phyloP scores from a whole-genome alignment of 2,329 filamentous ascomycete species.

The Zarea fungicola region DNA sequence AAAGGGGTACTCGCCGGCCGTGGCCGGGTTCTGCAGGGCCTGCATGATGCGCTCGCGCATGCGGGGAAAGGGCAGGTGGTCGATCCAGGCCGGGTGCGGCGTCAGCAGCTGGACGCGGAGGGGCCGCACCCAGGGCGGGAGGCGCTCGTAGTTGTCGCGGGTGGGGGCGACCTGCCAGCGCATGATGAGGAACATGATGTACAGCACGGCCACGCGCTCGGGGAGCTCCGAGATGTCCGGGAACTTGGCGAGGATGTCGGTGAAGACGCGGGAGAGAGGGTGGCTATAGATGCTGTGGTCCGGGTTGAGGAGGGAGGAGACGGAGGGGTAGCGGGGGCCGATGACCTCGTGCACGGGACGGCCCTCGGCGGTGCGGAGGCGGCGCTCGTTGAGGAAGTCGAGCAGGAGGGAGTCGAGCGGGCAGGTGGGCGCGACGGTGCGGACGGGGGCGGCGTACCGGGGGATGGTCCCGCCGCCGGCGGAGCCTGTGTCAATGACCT shows the following conservation, averaged over 20 bases:
- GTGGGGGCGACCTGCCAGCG: constrained; percentile 80
- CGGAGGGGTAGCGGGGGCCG: constrained; percentile 73
- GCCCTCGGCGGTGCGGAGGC: constrained; percentile 60
- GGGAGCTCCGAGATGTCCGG: constrained; percentile 73
- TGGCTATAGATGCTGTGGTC: constrained; percentile 58
- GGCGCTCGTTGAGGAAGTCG: constrained; percentile 68
- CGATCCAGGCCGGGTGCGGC: constrained; percentile 75
- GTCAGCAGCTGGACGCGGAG: constrained; percentile 59
- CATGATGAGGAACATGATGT: constrained; percentile 83
- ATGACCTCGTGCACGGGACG: constrained; percentile 60
- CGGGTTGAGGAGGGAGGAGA: constrained; percentile 73
- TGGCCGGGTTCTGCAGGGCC: constrained; percentile 34
- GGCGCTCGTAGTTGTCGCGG: constrained; percentile 68
- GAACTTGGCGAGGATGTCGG: constrained; percentile 79
- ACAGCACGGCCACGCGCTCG: constrained; percentile 76
- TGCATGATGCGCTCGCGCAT: constrained; percentile 65
- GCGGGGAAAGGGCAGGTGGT: constrained; percentile 72
- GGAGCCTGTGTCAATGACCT: constrained; percentile 5
- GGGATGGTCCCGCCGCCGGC: constrained; percentile 4
- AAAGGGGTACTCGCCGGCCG: constrained; percentile 52
- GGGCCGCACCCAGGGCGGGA: constrained; percentile 70
- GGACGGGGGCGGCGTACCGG: constrained; percentile 35
- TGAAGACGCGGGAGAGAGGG: constrained; percentile 77
- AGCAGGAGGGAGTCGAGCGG: constrained; percentile 74
- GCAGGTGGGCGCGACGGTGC: constrained; percentile 65